Conservation (phyloP, 352 stramenopile genomes). For the Globisporangium canariense region DNA sequence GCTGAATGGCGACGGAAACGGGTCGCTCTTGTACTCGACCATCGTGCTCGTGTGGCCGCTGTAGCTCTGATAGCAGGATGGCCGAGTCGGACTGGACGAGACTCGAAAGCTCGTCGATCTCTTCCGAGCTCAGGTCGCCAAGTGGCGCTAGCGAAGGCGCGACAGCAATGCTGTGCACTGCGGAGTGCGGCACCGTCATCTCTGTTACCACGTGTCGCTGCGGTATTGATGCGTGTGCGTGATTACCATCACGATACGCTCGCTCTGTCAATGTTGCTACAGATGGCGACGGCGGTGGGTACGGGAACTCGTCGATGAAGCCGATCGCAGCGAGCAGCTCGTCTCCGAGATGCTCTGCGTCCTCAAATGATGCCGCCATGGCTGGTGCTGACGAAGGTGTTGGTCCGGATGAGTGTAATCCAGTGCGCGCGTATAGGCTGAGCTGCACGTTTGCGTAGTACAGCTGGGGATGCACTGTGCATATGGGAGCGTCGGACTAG, state of each 20-base stretch:
- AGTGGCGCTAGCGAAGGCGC: background rate
- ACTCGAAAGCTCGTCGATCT: background rate
- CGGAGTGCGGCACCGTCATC: background rate
- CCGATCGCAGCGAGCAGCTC: conserved; percentile 2
- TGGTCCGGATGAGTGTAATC: too few species aligned
- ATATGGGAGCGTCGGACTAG: too few species aligned
- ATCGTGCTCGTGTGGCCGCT: too few species aligned
- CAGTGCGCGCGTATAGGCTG: background rate
- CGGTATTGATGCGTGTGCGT: background rate
- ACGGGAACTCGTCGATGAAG: background rate
- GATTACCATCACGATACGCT: background rate
- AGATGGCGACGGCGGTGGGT: background rate
- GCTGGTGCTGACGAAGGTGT: background rate
- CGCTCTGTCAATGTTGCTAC: background rate
- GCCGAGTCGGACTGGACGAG: background rate
- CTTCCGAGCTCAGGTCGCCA: background rate
- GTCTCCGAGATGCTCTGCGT: background rate
- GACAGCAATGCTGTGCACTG: background rate
- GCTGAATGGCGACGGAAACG: too few species aligned
- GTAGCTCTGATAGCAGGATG: background rate
- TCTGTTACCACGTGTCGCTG: background rate
- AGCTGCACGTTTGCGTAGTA: background rate
- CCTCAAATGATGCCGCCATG: background rate
- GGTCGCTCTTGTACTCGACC: background rate
- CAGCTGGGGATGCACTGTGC: too few species aligned